Conservation (phyloP, 2,329 filamentous ascomycete genomes). For the Fusarium drepaniforme region DNA sequence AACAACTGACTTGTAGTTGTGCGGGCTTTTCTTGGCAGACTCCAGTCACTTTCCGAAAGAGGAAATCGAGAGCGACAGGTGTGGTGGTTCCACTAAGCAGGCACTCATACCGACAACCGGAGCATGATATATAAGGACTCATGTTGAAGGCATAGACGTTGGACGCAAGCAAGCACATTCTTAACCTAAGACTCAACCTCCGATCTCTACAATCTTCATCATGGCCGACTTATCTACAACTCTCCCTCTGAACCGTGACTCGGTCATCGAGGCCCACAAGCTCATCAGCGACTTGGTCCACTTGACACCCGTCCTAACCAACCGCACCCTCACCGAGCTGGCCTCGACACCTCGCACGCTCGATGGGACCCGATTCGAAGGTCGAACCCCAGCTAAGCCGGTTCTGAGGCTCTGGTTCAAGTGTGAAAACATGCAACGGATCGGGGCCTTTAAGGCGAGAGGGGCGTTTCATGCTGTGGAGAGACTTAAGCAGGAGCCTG, state of each 20-base stretch:
- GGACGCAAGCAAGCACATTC: not conserved
- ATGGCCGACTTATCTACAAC: slow-evolving; percentile 68
- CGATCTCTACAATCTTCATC: slow-evolving; percentile 17
- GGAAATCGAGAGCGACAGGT: slow-evolving; percentile 18
- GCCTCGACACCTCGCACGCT: slow-evolving; percentile 79
- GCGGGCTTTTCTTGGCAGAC: slow-evolving; percentile 13
- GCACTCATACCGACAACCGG: slow-evolving; percentile 18
- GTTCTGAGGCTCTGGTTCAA: slow-evolving; percentile 88
- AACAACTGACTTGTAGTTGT: slow-evolving; percentile 13
- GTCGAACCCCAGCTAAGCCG: slow-evolving; percentile 70
- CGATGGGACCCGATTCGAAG: slow-evolving; percentile 67
- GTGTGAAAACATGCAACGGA: slow-evolving; percentile 91
- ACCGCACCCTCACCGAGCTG: slow-evolving; percentile 77
- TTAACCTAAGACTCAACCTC: not conserved
- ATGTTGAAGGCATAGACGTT: not conserved
- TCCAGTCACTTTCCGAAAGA: slow-evolving; percentile 12
- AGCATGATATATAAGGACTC: slow-evolving; percentile 9
- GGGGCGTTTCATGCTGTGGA: slow-evolving; percentile 91
- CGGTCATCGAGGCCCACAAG: slow-evolving; percentile 77
- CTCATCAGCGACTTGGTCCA: slow-evolving; percentile 84
- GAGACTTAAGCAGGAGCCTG: slow-evolving; percentile 72
- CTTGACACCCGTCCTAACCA: slow-evolving; percentile 85
- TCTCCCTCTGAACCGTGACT: slow-evolving; percentile 77
- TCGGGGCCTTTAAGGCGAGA: slow-evolving; percentile 92
- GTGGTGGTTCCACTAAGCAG: slow-evolving; percentile 7